Conservation (phyloP, 2,329 filamentous ascomycete species). For the Botryotinia calthae region DNA sequence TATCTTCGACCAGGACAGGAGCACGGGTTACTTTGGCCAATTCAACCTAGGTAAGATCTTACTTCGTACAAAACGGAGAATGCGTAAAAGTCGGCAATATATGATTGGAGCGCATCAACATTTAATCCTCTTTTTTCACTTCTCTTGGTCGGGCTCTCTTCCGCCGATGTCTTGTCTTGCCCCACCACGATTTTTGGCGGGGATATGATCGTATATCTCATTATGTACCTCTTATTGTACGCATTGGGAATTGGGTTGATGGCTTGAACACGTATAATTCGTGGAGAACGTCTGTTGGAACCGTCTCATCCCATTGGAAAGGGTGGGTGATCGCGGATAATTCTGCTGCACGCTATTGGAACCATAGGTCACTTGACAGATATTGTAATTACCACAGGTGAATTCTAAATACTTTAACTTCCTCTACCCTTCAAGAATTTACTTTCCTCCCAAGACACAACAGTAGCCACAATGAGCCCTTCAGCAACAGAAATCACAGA, state of each 20-base stretch:
- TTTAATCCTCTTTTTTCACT: slow-evolving; percentile 2
- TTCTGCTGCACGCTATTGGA: slow-evolving; percentile 9
- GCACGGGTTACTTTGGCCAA: neutral
- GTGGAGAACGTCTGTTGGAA: slow-evolving; percentile 9
- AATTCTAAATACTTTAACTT: slow-evolving; percentile 1
- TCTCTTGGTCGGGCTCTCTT: slow-evolving; percentile 20
- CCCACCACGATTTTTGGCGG: slow-evolving; percentile 18
- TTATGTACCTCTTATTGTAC: neutral
- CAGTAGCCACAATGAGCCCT: slow-evolving; percentile 28
- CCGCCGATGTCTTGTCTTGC: slow-evolving; percentile 16
- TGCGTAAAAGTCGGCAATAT: neutral
- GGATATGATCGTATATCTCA: neutral
- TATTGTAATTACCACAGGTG: slow-evolving; percentile 9
- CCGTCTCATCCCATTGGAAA: slow-evolving; percentile 10
- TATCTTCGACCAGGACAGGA: neutral
- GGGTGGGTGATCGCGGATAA: slow-evolving; percentile 14
- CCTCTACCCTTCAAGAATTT: neutral
- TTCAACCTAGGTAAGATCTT: neutral
- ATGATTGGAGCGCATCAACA: slow-evolving; percentile 24
- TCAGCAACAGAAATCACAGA: slow-evolving; percentile 31
- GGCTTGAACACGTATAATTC: slow-evolving; percentile 19
- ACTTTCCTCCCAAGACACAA: neutral
- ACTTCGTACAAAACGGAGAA: neutral
- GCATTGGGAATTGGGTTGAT: neutral
- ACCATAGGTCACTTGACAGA: slow-evolving; percentile 17